phyloP scores from a whole-genome alignment of 2,329 filamentous ascomycete genomes.

The Zasmidium cellare region DNA sequence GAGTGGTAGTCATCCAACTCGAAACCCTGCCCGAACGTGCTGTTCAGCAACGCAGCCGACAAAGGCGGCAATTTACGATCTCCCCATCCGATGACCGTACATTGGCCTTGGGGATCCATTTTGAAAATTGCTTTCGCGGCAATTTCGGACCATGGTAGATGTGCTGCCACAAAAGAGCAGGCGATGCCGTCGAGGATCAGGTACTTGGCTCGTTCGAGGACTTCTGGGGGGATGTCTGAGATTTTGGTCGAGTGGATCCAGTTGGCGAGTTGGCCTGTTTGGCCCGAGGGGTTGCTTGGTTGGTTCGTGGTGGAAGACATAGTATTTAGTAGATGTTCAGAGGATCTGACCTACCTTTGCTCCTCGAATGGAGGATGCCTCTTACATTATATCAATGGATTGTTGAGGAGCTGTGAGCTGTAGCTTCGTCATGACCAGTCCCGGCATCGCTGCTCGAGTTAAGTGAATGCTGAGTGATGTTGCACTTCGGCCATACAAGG shows the following conservation, averaged over 20 bases:
- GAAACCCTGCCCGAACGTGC: constrained; percentile 12
- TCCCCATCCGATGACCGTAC: constrained; percentile 13
- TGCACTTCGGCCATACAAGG: no score
- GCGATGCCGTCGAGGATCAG: constrained; percentile 11
- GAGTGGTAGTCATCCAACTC: constrained; percentile 14
- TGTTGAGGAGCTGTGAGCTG: no score
- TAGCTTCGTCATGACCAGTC: no score
- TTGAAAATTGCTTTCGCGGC: constrained; percentile 12
- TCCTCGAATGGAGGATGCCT: no score
- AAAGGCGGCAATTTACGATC: constrained; percentile 7
- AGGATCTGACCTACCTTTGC: no score
- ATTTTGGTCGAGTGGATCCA: constrained; percentile 4
- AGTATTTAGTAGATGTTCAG: no score
- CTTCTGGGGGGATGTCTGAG: constrained; percentile 4
- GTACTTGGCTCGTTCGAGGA: constrained; percentile 13
- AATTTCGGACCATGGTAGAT: constrained; percentile 13
- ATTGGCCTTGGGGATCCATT: constrained; percentile 9
- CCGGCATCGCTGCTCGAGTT: no score
- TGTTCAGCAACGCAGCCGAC: constrained; percentile 9
- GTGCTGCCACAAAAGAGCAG: constrained; percentile 10
- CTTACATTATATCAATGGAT: no score
- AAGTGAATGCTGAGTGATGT: no score
- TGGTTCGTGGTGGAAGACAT: constrained; percentile 2
- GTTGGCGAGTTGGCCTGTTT: constrained; percentile 5
- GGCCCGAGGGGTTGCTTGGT: constrained; percentile 7